Percentiles rank a stretch among this genome's conserved stretches.
Evolutionary conservation across 495 filamentous ascomycete genomes (phyloP).

Genomic region (Cryomyces minteri): DNA sequence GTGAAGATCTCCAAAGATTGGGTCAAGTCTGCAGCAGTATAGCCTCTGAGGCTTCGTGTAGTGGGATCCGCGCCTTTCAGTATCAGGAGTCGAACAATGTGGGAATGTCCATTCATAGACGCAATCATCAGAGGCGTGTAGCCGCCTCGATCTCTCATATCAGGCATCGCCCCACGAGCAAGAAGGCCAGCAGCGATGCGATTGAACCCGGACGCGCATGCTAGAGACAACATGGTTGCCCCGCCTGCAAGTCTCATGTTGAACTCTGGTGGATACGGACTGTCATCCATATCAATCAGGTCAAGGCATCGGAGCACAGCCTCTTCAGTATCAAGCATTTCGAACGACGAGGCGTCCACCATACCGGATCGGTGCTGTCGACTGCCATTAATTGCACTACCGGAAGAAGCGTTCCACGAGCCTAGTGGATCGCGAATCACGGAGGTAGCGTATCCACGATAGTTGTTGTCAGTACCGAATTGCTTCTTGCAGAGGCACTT

Average conservation of each 20-base stretch:
- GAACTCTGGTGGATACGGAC: constrained; percentile 42
- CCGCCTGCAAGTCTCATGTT: constrained; percentile 45
- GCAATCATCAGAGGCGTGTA: constrained; percentile 76
- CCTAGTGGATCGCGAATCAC: neutral
- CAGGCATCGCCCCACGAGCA: constrained; percentile 59
- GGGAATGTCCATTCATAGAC: constrained; percentile 52
- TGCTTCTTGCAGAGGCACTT: constrained; percentile 2
- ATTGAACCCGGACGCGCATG: constrained; percentile 54
- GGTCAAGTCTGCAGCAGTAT: constrained; percentile 55
- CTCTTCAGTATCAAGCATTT: constrained; percentile 37
- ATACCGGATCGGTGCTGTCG: constrained; percentile 9
- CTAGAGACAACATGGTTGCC: constrained; percentile 69
- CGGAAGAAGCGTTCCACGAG: neutral
- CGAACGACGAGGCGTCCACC: constrained; percentile 4
- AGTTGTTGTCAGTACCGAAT: neutral
- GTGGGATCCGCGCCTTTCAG: constrained; percentile 53
- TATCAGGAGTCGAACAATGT: constrained; percentile 60
- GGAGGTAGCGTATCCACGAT: neutral
- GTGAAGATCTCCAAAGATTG: constrained; percentile 35
- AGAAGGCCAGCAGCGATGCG: constrained; percentile 67
- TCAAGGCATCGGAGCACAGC: constrained; percentile 58
- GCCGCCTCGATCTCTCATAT: constrained; percentile 59
- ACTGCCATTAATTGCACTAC: neutral
- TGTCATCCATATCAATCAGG: constrained; percentile 59
- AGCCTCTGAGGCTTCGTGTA: constrained; percentile 49